Evolutionary conservation across 2,329 filamentous ascomycete species (phyloP).

Genomic region (Hypoxylon sp.): DNA sequence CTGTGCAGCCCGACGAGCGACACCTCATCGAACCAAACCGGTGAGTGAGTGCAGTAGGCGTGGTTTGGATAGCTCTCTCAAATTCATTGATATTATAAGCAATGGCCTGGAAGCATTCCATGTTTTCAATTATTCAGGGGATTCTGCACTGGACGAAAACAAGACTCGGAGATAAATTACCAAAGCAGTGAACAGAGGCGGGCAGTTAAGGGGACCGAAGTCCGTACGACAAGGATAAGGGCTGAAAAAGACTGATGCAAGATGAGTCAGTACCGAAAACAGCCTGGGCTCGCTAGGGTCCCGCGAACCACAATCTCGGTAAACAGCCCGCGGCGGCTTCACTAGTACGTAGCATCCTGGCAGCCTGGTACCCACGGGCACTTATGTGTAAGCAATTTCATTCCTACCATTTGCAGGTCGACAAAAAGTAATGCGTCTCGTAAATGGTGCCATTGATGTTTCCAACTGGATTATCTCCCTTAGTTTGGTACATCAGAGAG

Average conservation of each 20-base stretch:
- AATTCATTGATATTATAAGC: no score
- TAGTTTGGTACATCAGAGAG: background rate
- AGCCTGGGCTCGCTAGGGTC: background rate
- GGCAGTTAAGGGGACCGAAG: constrained; percentile 8
- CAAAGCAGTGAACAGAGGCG: background rate
- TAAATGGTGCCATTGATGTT: background rate
- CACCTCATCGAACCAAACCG: no score
- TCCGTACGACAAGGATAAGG: constrained; percentile 2
- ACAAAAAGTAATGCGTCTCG: background rate
- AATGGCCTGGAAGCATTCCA: no score
- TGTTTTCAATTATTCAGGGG: background rate
- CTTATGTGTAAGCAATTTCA: no score
- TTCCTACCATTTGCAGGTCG: no score
- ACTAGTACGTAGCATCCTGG: background rate
- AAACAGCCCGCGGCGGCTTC: constrained; percentile 2
- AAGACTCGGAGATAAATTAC: background rate
- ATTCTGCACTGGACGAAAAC: background rate
- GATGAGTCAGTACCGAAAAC: constrained; percentile 1
- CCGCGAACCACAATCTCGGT: constrained; percentile 4
- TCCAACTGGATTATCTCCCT: background rate
- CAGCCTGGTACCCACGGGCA: no score
- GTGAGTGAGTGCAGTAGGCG: no score
- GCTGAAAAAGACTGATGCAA: background rate
- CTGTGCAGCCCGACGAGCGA: constrained; percentile 92
- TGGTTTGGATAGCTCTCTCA: no score